These are phyloP conservation scores for Picochlorum costavermella DNA, from an alignment of 139 green algal genomes.

Conservation along the genomic window DNA sequence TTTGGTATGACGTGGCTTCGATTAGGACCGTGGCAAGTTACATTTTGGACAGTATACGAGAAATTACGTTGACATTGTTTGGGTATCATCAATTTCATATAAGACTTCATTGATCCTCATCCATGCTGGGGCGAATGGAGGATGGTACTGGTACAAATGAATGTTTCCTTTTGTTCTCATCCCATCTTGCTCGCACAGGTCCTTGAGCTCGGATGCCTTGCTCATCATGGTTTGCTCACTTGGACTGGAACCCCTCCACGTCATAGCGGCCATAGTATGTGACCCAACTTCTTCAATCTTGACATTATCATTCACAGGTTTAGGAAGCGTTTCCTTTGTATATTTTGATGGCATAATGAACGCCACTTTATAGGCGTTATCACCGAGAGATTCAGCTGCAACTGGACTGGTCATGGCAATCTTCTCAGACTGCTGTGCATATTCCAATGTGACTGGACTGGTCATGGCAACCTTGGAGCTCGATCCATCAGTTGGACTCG, in stretches of 20 bases:
- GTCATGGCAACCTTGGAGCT: constrained; percentile 53
- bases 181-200: constrained; percentile 9
- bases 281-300: constrained; percentile 32
- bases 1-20: constrained; percentile 63
- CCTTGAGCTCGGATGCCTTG: constrained; percentile 23
- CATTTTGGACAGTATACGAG: constrained; percentile 53
- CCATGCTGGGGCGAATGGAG: constrained; percentile 6
- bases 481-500: not conserved
- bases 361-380: constrained; percentile 25
- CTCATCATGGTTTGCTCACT: constrained; percentile 11
- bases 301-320: constrained; percentile 41
- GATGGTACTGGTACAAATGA: constrained; percentile 18
- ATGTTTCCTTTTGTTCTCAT: constrained; percentile 6
- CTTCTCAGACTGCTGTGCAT: constrained; percentile 15
- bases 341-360: constrained; percentile 65
- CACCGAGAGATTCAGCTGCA: constrained; percentile 9
- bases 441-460: constrained; percentile 39
- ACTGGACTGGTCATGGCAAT: constrained; percentile 34
- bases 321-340: constrained; percentile 40
- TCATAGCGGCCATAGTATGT: constrained; percentile 38
- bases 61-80: constrained; percentile 19
- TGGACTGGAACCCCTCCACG: constrained; percentile 32
- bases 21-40: constrained; percentile 61
- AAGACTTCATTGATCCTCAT: constrained; percentile 13
- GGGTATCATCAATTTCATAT: constrained; percentile 3